These are phyloP conservation scores for Trichoderma virens DNA, from an alignment of 495 filamentous ascomycete species.

Conservation along the genomic window DNA sequence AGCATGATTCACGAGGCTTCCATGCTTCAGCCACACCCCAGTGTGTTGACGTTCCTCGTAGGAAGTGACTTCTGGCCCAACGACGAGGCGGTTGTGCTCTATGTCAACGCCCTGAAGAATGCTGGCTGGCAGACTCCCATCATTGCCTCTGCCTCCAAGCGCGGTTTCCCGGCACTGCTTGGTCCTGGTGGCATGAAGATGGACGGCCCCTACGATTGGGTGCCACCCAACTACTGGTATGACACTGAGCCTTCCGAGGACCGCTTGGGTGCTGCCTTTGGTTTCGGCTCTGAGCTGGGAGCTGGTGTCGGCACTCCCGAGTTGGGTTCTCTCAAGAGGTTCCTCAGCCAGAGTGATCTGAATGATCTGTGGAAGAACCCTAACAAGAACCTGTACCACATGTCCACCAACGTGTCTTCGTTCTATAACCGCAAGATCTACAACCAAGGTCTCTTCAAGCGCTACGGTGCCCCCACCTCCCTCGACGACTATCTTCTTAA, in stretches of 20 bases:
- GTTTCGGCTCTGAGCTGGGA: constrained; percentile 55
- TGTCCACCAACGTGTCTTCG: constrained; percentile 43
- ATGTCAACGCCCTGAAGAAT: constrained; percentile 37
- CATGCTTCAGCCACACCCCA: constrained; percentile 52
- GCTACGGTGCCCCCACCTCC: constrained; percentile 44
- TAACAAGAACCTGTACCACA: constrained; percentile 49
- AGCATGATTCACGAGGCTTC: constrained; percentile 53
- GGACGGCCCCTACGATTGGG: constrained; percentile 63
- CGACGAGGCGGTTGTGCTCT: constrained; percentile 44
- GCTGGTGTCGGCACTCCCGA: constrained; percentile 57
- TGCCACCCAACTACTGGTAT: constrained; percentile 59
- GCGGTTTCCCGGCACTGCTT: constrained; percentile 42
- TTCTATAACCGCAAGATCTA: constrained; percentile 52
- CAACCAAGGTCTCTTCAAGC: constrained; percentile 43
- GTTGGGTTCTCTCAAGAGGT: constrained; percentile 43
- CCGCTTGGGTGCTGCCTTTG: constrained; percentile 48
- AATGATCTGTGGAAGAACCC: constrained; percentile 49
- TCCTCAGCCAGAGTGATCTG: constrained; percentile 44
- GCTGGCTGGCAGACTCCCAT: constrained; percentile 52
- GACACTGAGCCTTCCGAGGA: constrained; percentile 29
- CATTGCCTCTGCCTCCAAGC: constrained; percentile 48
- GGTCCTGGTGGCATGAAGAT: constrained; percentile 57
- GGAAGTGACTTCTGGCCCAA: constrained; percentile 60
- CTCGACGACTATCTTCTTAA: constrained; percentile 50
- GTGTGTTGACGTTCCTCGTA: constrained; percentile 48